Evolutionary conservation across 768 basidiomycete species (phyloP).

Genomic region (Phanerochaete carnosa): DNA sequence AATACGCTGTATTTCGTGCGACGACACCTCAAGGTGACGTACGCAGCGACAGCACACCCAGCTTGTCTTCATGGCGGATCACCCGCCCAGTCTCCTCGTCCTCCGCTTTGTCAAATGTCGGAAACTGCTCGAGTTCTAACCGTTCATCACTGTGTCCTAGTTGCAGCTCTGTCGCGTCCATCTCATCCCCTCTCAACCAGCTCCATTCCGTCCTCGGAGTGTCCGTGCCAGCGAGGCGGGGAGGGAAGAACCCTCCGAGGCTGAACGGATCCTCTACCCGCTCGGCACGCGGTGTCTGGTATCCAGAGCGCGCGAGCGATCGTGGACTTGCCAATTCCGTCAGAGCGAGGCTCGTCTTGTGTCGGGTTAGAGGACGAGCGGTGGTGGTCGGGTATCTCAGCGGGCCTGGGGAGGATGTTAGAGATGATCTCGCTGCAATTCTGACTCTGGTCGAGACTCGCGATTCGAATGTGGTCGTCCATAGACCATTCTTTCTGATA

Average conservation of each 20-base stretch:
- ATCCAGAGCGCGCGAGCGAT: constrained; percentile 11
- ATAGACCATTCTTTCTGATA: constrained; percentile 1
- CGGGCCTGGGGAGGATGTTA: constrained; percentile 20
- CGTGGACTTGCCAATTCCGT: not conserved
- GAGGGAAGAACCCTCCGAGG: constrained; percentile 47
- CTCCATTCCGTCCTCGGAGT: constrained; percentile 34
- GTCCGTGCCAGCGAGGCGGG: constrained; percentile 19
- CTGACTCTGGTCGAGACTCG: not conserved
- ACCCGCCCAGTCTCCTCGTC: constrained; percentile 34
- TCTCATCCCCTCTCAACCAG: constrained; percentile 36
- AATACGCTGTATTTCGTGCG: not conserved
- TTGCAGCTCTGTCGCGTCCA: constrained; percentile 15
- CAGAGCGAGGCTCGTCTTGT: constrained; percentile 16
- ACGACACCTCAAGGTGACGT: not conserved
- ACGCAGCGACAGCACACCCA: constrained; percentile 44
- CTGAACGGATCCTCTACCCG: constrained; percentile 43
- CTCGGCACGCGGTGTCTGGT: constrained; percentile 23
- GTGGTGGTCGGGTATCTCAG: constrained; percentile 18
- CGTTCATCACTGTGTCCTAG: constrained; percentile 15
- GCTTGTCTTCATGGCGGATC: constrained; percentile 45
- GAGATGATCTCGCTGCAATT: constrained; percentile 11
- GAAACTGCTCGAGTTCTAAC: constrained; percentile 12
- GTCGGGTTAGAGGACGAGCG: constrained; percentile 11
- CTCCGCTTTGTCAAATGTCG: constrained; percentile 28
- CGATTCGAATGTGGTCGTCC: not conserved